Conservation (phyloP, 2,329 filamentous ascomycete genomes). For the Chaetomiaceae sp. region DNA sequence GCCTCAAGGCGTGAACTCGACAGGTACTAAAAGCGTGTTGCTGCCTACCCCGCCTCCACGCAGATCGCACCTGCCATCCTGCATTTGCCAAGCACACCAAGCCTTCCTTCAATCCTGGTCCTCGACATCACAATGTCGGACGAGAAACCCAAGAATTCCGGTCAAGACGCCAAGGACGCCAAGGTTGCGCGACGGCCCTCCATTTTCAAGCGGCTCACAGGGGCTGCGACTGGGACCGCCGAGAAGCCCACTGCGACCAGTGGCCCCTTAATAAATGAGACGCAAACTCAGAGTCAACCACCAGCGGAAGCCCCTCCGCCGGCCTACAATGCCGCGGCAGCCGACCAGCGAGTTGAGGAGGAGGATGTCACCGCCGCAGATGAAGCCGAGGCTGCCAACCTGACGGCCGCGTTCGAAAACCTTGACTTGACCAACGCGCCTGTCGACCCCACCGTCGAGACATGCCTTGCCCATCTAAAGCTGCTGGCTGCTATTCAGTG, state of each 20-base stretch:
- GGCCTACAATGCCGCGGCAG: constrained; percentile 6
- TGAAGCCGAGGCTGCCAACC: constrained; percentile 5
- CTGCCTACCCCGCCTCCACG: no score
- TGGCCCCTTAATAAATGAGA: no score
- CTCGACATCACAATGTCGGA: no score
- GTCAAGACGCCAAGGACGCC: no score
- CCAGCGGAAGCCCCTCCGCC: constrained; percentile 2
- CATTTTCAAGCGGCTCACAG: neutral
- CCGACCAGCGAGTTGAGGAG: neutral
- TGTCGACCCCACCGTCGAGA: constrained; percentile 39
- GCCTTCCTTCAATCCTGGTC: no score
- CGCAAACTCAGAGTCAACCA: neutral
- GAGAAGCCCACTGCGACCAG: neutral
- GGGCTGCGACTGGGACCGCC: neutral
- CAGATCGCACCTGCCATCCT: no score
- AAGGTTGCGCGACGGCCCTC: neutral
- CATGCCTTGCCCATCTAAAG: constrained; percentile 68
- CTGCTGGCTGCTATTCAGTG: constrained; percentile 61
- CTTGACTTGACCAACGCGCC: constrained; percentile 14
- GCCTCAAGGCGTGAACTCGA: no score
- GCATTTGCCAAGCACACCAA: no score
- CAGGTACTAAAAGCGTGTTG: no score
- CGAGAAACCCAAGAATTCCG: no score
- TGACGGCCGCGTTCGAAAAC: constrained; percentile 22
- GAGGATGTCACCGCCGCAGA: no score